A percentile compares a stretch with the other conserved stretches of the same genome.
phyloP scores from a whole-genome alignment of 345 rosid genomes.

The Brassica cretica region DNA sequence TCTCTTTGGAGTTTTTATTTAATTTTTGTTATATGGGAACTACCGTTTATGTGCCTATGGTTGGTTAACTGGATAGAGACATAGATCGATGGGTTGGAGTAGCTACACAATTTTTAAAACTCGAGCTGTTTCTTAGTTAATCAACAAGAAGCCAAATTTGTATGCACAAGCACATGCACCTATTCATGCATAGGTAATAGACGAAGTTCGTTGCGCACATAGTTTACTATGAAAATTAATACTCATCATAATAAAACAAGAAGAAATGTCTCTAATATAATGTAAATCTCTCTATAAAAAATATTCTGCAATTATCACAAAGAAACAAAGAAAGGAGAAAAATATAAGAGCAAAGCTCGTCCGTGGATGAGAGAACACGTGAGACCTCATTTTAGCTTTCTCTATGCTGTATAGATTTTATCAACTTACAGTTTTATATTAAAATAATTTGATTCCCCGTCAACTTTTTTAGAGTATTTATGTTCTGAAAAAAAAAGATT shows the following conservation, averaged over 20 bases:
- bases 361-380: constrained; percentile 36
- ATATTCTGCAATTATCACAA: neutral
- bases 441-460: constrained; percentile 28
- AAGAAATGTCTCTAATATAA: neutral
- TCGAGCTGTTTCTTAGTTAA: constrained; percentile 23
- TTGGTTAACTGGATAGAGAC: neutral
- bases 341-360: constrained; percentile 18
- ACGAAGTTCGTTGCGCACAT: neutral
- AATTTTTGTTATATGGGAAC: neutral
- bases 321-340: neutral
- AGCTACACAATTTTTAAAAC: neutral
- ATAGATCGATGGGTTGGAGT: constrained; percentile 15
- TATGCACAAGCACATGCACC: constrained; percentile 22
- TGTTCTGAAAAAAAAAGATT: constrained; percentile 9
- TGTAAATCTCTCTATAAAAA: neutral
- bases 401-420: constrained; percentile 18
- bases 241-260: neutral
- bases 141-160: constrained; percentile 33
- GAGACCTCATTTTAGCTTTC: constrained; percentile 28
- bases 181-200: neutral
- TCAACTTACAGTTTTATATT: neutral
- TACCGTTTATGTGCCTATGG: constrained; percentile 16
- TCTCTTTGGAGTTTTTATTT: constrained; percentile 1
- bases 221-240: neutral
- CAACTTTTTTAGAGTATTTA: neutral